phyloP scores from a whole-genome alignment of 2,329 filamentous ascomycete genomes.

The Dactylellina sp. region DNA sequence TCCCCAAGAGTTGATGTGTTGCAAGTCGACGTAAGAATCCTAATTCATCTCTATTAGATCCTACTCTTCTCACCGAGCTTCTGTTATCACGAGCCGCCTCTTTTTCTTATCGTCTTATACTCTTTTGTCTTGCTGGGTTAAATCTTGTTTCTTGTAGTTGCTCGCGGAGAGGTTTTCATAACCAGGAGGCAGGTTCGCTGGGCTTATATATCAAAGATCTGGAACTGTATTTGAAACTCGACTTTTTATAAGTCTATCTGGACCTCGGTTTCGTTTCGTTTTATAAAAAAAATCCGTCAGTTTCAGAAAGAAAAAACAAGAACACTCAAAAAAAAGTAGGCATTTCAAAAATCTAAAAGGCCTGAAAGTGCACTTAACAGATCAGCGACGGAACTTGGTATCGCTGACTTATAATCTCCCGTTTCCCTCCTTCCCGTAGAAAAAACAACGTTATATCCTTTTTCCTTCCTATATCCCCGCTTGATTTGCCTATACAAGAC shows the following conservation, averaged over 20 bases:
- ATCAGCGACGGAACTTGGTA: slow-evolving; percentile 23
- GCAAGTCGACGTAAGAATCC: slow-evolving; percentile 37
- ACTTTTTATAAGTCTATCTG: slow-evolving; percentile 32
- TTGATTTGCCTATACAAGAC: slow-evolving; percentile 29
- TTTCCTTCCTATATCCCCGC: slow-evolving; percentile 26
- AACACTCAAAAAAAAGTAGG: slow-evolving; percentile 37
- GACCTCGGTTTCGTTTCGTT: slow-evolving; percentile 39
- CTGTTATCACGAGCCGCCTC: slow-evolving; percentile 25
- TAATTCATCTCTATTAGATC: slow-evolving; percentile 48
- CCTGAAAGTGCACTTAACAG: slow-evolving; percentile 26
- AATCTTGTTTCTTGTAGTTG: slow-evolving; percentile 37
- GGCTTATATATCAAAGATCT: slow-evolving; percentile 41
- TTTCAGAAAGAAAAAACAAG: slow-evolving; percentile 32
- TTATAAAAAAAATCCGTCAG: slow-evolving; percentile 26
- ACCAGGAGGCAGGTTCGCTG: slow-evolving; percentile 24
- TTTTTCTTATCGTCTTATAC: slow-evolving; percentile 37
- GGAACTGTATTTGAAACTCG: slow-evolving; percentile 46
- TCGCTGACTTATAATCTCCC: slow-evolving; percentile 28
- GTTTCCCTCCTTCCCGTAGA: slow-evolving; percentile 36
- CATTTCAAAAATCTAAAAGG: slow-evolving; percentile 16
- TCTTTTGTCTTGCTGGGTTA: slow-evolving; percentile 40
- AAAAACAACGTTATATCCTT: slow-evolving; percentile 38
- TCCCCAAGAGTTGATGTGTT: slow-evolving; percentile 40
- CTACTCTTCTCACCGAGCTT: slow-evolving; percentile 30
- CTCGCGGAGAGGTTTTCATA: slow-evolving; percentile 32